A percentile compares a stretch with the other conserved stretches of the same genome.
Evolutionary conservation across 2,329 filamentous ascomycete genomes (phyloP).

Genomic region (Fusarium coffeatum): DNA sequence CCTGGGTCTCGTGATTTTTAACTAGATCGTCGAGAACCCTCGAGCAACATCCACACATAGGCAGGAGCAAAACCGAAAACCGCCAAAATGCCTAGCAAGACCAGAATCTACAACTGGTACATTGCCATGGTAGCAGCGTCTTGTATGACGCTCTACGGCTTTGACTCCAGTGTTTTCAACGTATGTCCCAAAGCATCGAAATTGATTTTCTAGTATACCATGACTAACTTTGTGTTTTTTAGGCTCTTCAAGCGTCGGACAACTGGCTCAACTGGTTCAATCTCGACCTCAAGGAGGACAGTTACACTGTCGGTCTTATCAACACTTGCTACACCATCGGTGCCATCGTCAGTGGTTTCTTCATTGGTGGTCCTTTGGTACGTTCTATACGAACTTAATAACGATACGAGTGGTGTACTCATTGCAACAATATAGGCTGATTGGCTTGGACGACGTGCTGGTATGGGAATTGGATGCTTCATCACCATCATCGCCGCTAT

Average conservation of each 20-base stretch:
- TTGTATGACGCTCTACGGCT: conserved; percentile 81
- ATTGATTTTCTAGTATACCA: not conserved
- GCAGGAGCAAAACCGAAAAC: conserved; percentile 19
- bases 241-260: conserved; percentile 71
- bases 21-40: not conserved
- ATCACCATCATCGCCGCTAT: conserved; percentile 76
- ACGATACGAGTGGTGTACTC: conserved; percentile 7
- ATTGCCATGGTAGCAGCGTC: conserved; percentile 76
- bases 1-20: conserved; percentile 1
- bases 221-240: conserved; percentile 12
- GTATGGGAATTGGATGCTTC: conserved; percentile 73
- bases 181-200: conserved; percentile 45
- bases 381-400: conserved; percentile 7
- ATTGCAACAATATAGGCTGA: conserved; percentile 57
- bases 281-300: conserved; percentile 55
- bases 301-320: conserved; percentile 62
- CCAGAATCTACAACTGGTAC: conserved; percentile 57
- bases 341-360: conserved; percentile 76
- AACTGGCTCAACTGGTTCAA: conserved; percentile 76
- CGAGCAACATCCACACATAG: not conserved
- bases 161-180: conserved; percentile 80
- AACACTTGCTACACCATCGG: conserved; percentile 79
- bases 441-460: conserved; percentile 69
- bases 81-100: conserved; percentile 52
- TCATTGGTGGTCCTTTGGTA: conserved; percentile 72